These are phyloP conservation scores for Dothideomycetes sp. DNA, from an alignment of 2,329 filamentous ascomycete genomes.

Conservation along the genomic window DNA sequence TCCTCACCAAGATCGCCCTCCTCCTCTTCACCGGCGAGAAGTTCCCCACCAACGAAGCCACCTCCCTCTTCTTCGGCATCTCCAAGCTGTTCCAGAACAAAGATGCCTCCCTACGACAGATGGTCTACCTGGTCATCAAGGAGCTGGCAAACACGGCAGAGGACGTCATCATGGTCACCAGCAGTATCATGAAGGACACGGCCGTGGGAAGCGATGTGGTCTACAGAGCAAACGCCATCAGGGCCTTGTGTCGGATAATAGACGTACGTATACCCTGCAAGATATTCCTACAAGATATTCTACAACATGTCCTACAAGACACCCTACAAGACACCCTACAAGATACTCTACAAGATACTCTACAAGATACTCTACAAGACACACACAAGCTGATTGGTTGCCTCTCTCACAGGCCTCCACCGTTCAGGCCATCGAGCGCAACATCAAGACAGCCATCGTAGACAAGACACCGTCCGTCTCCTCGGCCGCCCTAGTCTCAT, in stretches of 20 bases:
- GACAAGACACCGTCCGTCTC: conserved; percentile 98
- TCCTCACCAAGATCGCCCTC: conserved; percentile 92
- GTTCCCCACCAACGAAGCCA: conserved; percentile 95
- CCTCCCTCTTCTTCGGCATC: conserved; percentile 95
- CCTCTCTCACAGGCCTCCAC: conserved; percentile 59
- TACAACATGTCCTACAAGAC: too few species aligned
- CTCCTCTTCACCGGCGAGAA: conserved; percentile 94
- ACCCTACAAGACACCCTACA: too few species aligned
- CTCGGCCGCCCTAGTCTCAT: conserved; percentile 89
- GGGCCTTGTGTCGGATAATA: conserved; percentile 91
- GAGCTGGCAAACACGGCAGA: conserved; percentile 90
- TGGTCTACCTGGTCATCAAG: conserved; percentile 98
- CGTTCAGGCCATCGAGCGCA: conserved; percentile 93
- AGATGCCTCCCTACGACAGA: conserved; percentile 93
- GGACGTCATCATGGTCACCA: conserved; percentile 99
- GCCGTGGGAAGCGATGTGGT: conserved; percentile 88
- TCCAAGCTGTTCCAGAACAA: conserved; percentile 99
- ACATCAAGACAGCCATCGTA: conserved; percentile 98
- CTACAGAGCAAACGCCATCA: conserved; percentile 90
- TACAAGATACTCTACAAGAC: too few species aligned
- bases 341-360: too few species aligned
- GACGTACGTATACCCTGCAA: conserved; percentile 51
- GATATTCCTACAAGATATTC: too few species aligned
- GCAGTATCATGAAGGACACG: conserved; percentile 99
- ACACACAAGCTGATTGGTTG: too few species aligned